Evolutionary conservation across 2,329 filamentous ascomycete genomes (phyloP).

Genomic region (Aaosphaeria pasadenensis): DNA sequence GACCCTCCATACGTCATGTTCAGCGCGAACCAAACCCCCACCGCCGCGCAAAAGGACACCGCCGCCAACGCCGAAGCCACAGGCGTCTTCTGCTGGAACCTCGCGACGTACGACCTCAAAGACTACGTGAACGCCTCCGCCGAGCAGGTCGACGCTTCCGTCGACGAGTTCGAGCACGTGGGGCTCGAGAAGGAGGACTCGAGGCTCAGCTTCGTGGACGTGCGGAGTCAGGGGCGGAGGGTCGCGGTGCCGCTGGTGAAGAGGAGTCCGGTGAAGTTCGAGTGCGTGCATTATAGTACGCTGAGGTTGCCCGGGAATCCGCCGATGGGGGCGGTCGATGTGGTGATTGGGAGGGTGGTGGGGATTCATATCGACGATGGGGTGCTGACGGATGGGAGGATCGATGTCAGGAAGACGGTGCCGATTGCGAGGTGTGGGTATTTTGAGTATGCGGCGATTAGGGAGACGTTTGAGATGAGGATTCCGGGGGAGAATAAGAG

Average conservation of each 20-base stretch:
- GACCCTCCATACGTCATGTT: constrained; percentile 64
- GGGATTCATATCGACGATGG: constrained; percentile 57
- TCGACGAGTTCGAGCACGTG: constrained; percentile 56
- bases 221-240: constrained; percentile 2
- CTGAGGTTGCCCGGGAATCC: constrained; percentile 55
- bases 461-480: constrained; percentile 59
- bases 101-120: constrained; percentile 56
- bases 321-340: constrained; percentile 56
- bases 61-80: constrained; percentile 56
- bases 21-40: constrained; percentile 54
- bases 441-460: constrained; percentile 56
- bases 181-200: constrained; percentile 50
- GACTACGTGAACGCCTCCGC: constrained; percentile 56
- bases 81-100: constrained; percentile 58
- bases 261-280: constrained; percentile 56
- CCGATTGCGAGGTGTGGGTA: constrained; percentile 62
- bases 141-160: constrained; percentile 46
- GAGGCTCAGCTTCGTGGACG: constrained; percentile 23
- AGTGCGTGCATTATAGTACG: constrained; percentile 56
- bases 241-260: constrained; percentile 50
- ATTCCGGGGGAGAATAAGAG: constrained; percentile 40
- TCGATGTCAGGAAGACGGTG: constrained; percentile 56
- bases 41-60: constrained; percentile 52
- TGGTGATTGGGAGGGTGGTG: constrained; percentile 57
- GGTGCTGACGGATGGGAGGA: constrained; percentile 53